Percentiles rank a stretch among this genome's conserved stretches.
These are phyloP conservation scores for Schoenoplectus triqueter DNA, from an alignment of 202 grass and related monocot genomes.

Conservation along the genomic window DNA sequence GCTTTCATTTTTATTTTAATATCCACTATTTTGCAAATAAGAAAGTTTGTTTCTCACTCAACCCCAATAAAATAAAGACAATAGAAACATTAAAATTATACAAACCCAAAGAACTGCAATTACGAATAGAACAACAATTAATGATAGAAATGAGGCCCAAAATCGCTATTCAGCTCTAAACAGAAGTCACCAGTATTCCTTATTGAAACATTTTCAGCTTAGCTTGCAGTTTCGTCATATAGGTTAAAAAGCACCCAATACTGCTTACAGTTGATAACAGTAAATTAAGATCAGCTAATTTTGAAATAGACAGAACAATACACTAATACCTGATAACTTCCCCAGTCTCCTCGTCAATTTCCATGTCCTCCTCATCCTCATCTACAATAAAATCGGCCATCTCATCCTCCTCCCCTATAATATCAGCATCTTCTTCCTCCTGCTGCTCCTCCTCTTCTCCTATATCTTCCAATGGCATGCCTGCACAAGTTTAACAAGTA, in stretches of 20 bases:
- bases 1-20: background rate
- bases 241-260: background rate
- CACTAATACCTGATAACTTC: conserved; percentile 63
- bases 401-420: conserved; percentile 77
- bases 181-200: background rate
- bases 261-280: conserved; percentile 1
- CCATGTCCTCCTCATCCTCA: conserved; percentile 64
- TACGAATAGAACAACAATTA: background rate
- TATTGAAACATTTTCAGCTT: background rate
- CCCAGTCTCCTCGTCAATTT: conserved; percentile 64
- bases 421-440: conserved; percentile 62
- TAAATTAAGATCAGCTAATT: conserved; percentile 6
- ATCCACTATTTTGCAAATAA: background rate
- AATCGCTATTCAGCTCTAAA: background rate
- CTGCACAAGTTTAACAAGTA: conserved; percentile 46
- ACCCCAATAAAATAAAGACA: background rate
- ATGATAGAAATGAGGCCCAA: background rate
- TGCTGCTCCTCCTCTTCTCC: conserved; percentile 70
- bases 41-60: conserved; percentile 2
- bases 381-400: conserved; percentile 97
- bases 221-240: background rate
- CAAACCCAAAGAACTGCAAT: background rate
- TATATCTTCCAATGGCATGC: conserved; percentile 60
- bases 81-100: conserved; percentile 1
- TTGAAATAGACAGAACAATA: conserved; percentile 18